phyloP scores from a whole-genome alignment of 306 rosid genomes.

The Cyclanthera cordifolia region DNA sequence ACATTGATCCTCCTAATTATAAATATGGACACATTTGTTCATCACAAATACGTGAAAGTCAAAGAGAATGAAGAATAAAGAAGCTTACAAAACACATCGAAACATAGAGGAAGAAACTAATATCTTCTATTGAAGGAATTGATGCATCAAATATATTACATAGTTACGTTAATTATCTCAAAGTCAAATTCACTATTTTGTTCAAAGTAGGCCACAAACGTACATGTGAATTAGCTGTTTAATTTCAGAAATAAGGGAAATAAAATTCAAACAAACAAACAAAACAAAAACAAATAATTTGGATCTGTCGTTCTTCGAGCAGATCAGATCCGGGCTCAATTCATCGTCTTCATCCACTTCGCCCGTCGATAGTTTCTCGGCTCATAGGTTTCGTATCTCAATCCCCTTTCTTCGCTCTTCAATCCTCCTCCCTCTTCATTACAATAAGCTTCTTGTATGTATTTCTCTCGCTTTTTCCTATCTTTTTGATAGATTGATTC shows the following conservation, averaged over 20 bases:
- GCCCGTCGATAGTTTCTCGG: neutral
- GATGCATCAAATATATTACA: too few species aligned
- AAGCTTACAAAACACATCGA: too few species aligned
- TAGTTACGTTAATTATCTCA: too few species aligned
- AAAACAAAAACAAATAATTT: constrained; percentile 2
- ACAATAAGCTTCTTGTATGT: neutral
- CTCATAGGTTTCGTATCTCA: neutral
- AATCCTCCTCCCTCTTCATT: neutral
- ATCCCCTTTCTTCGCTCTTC: neutral
- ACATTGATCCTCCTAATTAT: too few species aligned
- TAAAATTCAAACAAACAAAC: neutral
- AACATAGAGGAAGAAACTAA: too few species aligned
- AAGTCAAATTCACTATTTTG: constrained; percentile 10
- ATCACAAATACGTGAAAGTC: too few species aligned
- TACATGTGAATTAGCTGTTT: constrained; percentile 3
- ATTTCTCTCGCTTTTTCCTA: neutral
- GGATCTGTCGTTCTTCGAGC: neutral
- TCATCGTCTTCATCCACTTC: constrained; percentile 8
- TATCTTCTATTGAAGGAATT: too few species aligned
- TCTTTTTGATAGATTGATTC: neutral
- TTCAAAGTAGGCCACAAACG: neutral
- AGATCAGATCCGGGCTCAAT: neutral
- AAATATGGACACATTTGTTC: too few species aligned
- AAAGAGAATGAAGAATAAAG: too few species aligned
- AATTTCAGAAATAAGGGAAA: neutral